phyloP scores from a whole-genome alignment of 257 asterid species.

The Fraxinus quadrangulata region DNA sequence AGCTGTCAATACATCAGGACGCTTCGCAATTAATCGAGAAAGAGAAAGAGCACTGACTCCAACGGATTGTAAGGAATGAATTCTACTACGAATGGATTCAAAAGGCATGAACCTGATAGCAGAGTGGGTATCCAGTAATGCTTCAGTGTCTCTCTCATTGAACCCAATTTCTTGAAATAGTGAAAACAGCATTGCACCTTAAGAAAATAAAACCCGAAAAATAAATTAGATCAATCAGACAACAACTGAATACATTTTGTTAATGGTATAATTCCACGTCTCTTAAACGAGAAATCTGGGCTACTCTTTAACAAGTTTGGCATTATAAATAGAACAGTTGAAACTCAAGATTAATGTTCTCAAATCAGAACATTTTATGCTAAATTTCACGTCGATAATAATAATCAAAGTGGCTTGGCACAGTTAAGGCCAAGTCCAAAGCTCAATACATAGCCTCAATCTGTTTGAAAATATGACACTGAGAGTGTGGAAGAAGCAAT shows the following conservation, averaged over 20 bases:
- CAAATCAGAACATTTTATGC: not conserved
- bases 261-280: not conserved
- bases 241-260: not conserved
- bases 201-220: conserved; percentile 11
- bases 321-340: not conserved
- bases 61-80: conserved; percentile 50
- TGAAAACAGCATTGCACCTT: conserved; percentile 51
- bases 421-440: not conserved
- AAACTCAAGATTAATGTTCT: not conserved
- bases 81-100: conserved; percentile 50
- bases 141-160: conserved; percentile 56
- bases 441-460: not conserved
- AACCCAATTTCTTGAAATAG: conserved; percentile 70
- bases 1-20: conserved; percentile 63
- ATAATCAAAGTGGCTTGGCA: not conserved
- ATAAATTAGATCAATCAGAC: not conserved
- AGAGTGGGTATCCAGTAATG: conserved; percentile 45
- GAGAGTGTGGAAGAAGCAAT: conserved; percentile 4
- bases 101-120: conserved; percentile 45
- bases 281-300: not conserved
- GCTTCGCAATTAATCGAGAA: conserved; percentile 51
- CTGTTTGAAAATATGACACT: conserved; percentile 16
- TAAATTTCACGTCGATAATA: not conserved
- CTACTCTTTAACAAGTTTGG: not conserved
- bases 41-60: conserved; percentile 58